phyloP scores from a whole-genome alignment of 73 alveolate species.

The Paramecium sexaurelia region DNA sequence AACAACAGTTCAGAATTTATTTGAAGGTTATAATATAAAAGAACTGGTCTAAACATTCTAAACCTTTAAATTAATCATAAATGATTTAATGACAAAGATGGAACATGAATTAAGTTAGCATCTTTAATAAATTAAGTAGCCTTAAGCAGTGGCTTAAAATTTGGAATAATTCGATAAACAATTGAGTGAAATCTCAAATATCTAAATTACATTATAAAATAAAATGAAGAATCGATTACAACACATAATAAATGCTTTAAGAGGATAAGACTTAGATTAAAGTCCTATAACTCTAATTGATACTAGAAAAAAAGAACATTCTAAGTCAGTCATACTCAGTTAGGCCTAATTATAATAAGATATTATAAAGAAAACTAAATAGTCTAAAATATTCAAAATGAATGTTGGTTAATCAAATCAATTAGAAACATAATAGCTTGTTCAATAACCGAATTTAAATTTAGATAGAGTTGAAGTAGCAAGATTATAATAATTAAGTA shows the following conservation, averaged over 20 bases:
- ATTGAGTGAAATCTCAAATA: background rate
- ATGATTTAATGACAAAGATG: background rate
- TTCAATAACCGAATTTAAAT: background rate
- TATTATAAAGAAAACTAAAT: background rate
- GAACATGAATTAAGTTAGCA: background rate
- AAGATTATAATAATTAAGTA: background rate
- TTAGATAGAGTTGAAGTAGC: background rate
- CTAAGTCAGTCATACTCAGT: background rate
- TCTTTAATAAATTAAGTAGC: background rate
- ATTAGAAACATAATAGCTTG: background rate
- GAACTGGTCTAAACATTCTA: background rate
- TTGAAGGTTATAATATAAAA: background rate
- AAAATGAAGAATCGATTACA: background rate
- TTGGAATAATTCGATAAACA: background rate
- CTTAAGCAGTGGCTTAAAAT: background rate
- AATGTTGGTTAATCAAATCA: background rate
- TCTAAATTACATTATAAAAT: background rate
- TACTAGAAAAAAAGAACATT: background rate
- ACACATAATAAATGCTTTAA: background rate
- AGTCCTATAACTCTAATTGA: background rate
- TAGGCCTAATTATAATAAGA: slow-evolving; percentile 1
- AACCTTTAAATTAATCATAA: background rate
- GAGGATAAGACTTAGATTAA: background rate
- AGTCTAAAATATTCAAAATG: background rate
- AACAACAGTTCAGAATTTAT: background rate